Evolutionary conservation across 176 grass and related monocot species (phyloP).

Genomic region (Panicum miliaceum): DNA sequence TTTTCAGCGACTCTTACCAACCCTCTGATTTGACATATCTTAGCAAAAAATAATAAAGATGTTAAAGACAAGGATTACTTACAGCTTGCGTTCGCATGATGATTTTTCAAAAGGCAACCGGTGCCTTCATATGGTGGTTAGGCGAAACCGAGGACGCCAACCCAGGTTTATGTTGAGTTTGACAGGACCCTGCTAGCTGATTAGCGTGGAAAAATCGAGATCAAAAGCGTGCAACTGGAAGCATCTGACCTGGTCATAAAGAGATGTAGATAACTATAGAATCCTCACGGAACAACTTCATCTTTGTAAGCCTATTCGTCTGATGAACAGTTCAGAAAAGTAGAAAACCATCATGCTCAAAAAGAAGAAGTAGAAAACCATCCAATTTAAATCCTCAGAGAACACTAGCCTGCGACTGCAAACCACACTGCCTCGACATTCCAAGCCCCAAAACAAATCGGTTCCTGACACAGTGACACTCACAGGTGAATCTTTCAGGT

Average conservation of each 20-base stretch:
- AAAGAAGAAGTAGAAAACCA: no score
- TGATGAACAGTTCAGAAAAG: neutral
- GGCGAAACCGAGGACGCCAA: neutral
- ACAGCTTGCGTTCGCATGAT: neutral
- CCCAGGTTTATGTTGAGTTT: neutral
- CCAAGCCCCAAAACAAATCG: neutral
- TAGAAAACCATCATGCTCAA: no score
- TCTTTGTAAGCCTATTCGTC: neutral
- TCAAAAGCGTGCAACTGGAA: neutral
- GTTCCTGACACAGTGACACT: constrained; percentile 2
- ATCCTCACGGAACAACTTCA: no score
- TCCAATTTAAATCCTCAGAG: neutral
- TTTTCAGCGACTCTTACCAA: neutral
- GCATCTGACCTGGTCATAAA: neutral
- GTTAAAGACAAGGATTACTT: neutral
- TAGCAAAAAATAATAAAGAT: neutral
- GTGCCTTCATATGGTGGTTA: neutral
- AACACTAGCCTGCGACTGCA: neutral
- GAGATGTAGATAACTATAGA: neutral
- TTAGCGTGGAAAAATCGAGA: neutral
- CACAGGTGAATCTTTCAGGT: constrained; percentile 21
- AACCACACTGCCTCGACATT: neutral
- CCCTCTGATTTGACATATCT: neutral
- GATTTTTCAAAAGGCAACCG: neutral
- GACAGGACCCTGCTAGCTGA: neutral